These are phyloP conservation scores for Colletotrichum higginsianum DNA, from an alignment of 2,329 filamentous ascomycete genomes.

Conservation along the genomic window DNA sequence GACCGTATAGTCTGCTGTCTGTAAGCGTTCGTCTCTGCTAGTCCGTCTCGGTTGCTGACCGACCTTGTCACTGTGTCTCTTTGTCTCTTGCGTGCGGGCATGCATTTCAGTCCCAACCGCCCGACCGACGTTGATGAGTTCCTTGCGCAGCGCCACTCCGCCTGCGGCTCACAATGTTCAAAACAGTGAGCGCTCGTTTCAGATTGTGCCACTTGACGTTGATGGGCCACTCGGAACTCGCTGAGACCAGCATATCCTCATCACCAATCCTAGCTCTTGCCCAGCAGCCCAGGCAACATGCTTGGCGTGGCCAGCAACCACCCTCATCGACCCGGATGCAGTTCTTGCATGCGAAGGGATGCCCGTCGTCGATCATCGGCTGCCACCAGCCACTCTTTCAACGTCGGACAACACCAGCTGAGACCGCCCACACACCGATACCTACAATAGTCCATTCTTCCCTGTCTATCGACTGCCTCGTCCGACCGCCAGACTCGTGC, in stretches of 20 bases:
- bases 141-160: constrained; percentile 7
- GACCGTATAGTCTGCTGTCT: not conserved
- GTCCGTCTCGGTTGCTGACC: constrained; percentile 15
- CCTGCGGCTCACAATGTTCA: constrained; percentile 27
- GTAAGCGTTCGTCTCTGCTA: constrained; percentile 29
- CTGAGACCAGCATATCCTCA: constrained; percentile 36
- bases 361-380: constrained; percentile 38
- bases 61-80: not conserved
- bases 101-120: constrained; percentile 9
- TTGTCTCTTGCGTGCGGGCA: constrained; percentile 10
- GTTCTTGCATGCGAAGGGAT: constrained; percentile 40
- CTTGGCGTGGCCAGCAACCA: constrained; percentile 24
- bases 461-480: not conserved
- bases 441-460: not conserved
- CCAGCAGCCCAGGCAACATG: constrained; percentile 29
- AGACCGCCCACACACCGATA: constrained; percentile 25
- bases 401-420: constrained; percentile 30
- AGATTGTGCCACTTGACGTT: constrained; percentile 39
- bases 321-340: constrained; percentile 26
- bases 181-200: constrained; percentile 29
- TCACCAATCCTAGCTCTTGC: constrained; percentile 6
- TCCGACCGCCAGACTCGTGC: no score
- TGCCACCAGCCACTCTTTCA: constrained; percentile 33
- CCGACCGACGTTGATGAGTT: constrained; percentile 2
- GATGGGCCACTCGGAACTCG: constrained; percentile 17